phyloP scores from a whole-genome alignment of 441 rosid genomes.

The Erodium chrysanthum region DNA sequence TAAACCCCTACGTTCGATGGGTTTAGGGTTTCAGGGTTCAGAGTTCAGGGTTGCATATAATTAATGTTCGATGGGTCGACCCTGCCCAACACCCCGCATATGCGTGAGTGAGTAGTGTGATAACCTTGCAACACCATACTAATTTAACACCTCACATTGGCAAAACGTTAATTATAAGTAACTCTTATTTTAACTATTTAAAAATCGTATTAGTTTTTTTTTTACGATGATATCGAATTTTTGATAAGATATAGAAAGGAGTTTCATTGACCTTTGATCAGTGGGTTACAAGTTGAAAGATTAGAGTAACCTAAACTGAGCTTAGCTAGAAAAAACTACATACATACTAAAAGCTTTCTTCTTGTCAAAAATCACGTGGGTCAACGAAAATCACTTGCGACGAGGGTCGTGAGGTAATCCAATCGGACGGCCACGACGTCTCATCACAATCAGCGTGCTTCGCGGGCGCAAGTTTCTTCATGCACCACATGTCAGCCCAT shows the following conservation, averaged over 20 bases:
- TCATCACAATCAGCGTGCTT: constrained; percentile 34
- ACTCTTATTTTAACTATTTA: too few relatives aligned
- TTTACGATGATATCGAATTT: too few relatives aligned
- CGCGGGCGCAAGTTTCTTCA: constrained; percentile 35
- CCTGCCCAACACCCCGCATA: too few relatives aligned
- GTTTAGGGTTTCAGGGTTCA: too few relatives aligned
- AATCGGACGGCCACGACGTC: constrained; percentile 26
- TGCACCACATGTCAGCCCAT: constrained; percentile 35
- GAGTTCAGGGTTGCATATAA: too few relatives aligned
- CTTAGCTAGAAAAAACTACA: not conserved
- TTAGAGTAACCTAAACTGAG: not conserved
- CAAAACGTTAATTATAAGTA: too few relatives aligned
- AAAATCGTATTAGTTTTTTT: too few relatives aligned
- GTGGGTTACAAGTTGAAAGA: not conserved
- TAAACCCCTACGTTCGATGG: too few relatives aligned
- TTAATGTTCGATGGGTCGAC: too few relatives aligned
- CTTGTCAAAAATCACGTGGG: constrained; percentile 54
- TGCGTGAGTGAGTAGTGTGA: too few relatives aligned
- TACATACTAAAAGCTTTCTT: not conserved
- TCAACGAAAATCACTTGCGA: constrained; percentile 52
- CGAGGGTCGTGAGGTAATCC: constrained; percentile 34
- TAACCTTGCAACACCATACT: too few relatives aligned
- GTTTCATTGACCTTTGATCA: not conserved
- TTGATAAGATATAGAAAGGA: not conserved
- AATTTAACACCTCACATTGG: too few relatives aligned